Evolutionary conservation across 176 grass and related monocot genomes (phyloP), one percentile per base, ranked within the genome.

Genomic region (Ensete glaucum): DNA sequence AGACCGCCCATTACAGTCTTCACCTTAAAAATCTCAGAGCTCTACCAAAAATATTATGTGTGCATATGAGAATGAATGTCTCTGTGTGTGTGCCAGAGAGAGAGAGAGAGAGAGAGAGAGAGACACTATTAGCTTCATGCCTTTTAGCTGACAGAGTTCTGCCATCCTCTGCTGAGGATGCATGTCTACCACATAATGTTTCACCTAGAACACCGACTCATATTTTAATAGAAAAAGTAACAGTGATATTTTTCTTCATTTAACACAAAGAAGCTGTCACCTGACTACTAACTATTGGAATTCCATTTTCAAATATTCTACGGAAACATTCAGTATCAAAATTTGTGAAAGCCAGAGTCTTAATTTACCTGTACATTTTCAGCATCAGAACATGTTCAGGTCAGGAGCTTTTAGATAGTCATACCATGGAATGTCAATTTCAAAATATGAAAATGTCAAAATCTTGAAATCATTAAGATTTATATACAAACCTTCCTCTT

Each of bases 1-100:
- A 97, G 84, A 66, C 90, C 90, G 1, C 93, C 93, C 93, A 97
- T 97, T 68, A 97, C 90, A 1, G 93, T 93, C 93, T 97, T 71
- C 79, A 83, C 82, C 75, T 13, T 74, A 20, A 50, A 50, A 69
- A 49, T 58, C 2, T 16, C 53, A 59, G 48, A 43, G 34, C 34
- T 69, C 34, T 48, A 48, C 48, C 67, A 69, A 43, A 43, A 43
- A 6, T 43, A 43, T 43, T 43, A 43, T 43, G 34, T 43, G 34
- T 43, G 34, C 34, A 43, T 43, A 43, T 43, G 65, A 48, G 10
- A 49, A 21, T 74, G 79, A 50, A 15, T 22, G 64, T 76, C 26
- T 54, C 54, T 75, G 73, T 63, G 43, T 80, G 62, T 64, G 81
- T 72, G 57, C 75, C 78, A 73, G 78, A 73, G 67, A 72, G 49